These are phyloP conservation scores for Epichloe scottii DNA, from an alignment of 2,329 filamentous ascomycete species.

Conservation along the genomic window DNA sequence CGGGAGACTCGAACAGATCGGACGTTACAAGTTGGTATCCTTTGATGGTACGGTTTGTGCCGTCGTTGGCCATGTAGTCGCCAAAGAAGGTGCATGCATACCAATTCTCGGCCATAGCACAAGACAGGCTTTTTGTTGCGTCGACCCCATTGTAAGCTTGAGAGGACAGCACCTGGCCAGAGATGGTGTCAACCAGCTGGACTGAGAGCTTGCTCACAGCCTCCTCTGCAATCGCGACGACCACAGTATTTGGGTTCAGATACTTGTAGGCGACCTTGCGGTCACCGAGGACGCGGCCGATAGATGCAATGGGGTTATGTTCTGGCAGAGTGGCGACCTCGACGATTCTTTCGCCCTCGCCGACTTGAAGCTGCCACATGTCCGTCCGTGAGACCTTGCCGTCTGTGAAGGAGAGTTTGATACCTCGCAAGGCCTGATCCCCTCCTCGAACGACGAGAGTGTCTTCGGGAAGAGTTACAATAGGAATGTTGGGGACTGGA, in stretches of 20 bases:
- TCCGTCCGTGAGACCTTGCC: conserved; percentile 31
- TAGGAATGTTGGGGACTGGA: conserved; percentile 30
- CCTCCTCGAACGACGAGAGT: conserved; percentile 40
- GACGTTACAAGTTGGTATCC: conserved; percentile 78
- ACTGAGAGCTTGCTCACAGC: conserved; percentile 49
- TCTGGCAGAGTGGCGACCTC: conserved; percentile 54
- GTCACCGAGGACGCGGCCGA: conserved; percentile 85
- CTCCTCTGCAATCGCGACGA: conserved; percentile 58
- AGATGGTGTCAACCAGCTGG: conserved; percentile 76
- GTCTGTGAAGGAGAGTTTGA: conserved; percentile 35
- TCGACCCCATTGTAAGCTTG: conserved; percentile 64
- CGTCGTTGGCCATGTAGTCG: conserved; percentile 44
- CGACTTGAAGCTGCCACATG: conserved; percentile 63
- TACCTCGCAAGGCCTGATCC: conserved; percentile 39
- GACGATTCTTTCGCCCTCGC: conserved; percentile 53
- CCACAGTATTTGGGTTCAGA: conserved; percentile 71
- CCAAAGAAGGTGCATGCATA: conserved; percentile 73
- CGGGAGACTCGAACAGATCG: conserved; percentile 80
- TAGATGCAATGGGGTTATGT: conserved; percentile 84
- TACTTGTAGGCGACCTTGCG: conserved; percentile 96
- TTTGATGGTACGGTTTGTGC: conserved; percentile 47
- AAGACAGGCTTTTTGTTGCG: conserved; percentile 57
- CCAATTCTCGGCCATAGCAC: conserved; percentile 87
- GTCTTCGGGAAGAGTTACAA: conserved; percentile 35
- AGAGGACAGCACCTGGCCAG: conserved; percentile 66